Conservation (phyloP, 2,329 filamentous ascomycete genomes). For the Verticillium nubilum region DNA sequence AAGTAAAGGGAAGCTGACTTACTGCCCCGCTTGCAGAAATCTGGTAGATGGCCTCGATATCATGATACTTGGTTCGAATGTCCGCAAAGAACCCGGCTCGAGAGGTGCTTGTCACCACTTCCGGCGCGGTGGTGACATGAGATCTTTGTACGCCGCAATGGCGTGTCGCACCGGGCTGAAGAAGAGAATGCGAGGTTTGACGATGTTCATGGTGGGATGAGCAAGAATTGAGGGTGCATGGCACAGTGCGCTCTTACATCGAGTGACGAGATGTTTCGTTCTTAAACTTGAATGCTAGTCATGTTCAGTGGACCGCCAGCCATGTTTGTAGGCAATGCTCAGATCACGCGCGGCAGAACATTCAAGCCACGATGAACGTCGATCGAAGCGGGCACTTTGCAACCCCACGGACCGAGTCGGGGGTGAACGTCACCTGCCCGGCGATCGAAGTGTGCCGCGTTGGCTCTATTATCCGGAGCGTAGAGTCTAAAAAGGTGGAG, state of each 20-base stretch:
- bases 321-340: no score
- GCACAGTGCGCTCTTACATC: no score
- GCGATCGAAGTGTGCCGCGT: no score
- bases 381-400: no score
- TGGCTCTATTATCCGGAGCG: no score
- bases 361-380: no score
- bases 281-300: background rate
- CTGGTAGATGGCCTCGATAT: conserved; percentile 14
- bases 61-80: conserved; percentile 12
- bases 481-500: no score
- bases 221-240: no score
- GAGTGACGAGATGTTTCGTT: background rate
- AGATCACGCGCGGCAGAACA: no score
- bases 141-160: conserved; percentile 5
- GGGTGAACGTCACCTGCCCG: no score
- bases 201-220: background rate
- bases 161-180: conserved; percentile 16
- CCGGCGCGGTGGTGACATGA: conserved; percentile 8
- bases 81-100: conserved; percentile 13
- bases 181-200: conserved; percentile 15
- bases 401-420: no score
- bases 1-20: background rate
- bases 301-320: no score
- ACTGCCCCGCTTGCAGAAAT: conserved; percentile 17
- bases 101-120: conserved; percentile 14